These are phyloP conservation scores for Epichloe brachyelytri DNA, from an alignment of 2,329 filamentous ascomycete genomes.

Conservation along the genomic window DNA sequence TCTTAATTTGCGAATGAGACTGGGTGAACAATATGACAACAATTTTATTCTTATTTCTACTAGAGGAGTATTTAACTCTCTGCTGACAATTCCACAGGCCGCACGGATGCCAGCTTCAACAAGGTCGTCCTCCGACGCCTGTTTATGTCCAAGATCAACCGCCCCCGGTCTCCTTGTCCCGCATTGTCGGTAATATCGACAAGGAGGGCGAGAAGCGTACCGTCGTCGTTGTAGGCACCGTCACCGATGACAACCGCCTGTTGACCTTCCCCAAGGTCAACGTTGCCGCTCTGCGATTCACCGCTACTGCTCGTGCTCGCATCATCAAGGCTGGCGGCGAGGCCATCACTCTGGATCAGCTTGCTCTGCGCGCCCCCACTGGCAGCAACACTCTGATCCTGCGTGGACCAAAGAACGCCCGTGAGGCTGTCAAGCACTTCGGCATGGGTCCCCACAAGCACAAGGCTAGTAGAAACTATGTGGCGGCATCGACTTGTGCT, in stretches of 20 bases:
- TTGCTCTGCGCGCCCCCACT: constrained; percentile 87
- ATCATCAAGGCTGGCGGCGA: constrained; percentile 91
- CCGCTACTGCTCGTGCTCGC: constrained; percentile 85
- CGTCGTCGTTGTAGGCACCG: constrained; percentile 83
- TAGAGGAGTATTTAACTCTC: not conserved
- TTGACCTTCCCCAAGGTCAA: constrained; percentile 83
- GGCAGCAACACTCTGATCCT: constrained; percentile 95
- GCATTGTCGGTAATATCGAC: constrained; percentile 61
- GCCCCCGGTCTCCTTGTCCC: constrained; percentile 85
- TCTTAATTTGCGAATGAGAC: not conserved
- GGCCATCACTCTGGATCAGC: constrained; percentile 90
- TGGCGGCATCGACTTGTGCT: not conserved
- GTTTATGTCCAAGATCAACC: constrained; percentile 98
- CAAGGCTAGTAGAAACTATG: constrained; percentile 52
- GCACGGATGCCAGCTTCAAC: constrained; percentile 97
- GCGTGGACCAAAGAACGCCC: constrained; percentile 94
- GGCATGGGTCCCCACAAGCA: constrained; percentile 94
- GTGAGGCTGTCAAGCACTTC: constrained; percentile 98
- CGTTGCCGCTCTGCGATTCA: constrained; percentile 92
- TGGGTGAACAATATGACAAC: not conserved
- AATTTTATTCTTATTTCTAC: not conserved
- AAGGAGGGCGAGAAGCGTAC: constrained; percentile 66
- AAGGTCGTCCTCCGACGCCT: constrained; percentile 95
- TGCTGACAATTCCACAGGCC: constrained; percentile 41
- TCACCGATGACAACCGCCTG: constrained; percentile 96